Conservation (phyloP, 179 eudicot species). For the Sideroxylon spinosum region DNA sequence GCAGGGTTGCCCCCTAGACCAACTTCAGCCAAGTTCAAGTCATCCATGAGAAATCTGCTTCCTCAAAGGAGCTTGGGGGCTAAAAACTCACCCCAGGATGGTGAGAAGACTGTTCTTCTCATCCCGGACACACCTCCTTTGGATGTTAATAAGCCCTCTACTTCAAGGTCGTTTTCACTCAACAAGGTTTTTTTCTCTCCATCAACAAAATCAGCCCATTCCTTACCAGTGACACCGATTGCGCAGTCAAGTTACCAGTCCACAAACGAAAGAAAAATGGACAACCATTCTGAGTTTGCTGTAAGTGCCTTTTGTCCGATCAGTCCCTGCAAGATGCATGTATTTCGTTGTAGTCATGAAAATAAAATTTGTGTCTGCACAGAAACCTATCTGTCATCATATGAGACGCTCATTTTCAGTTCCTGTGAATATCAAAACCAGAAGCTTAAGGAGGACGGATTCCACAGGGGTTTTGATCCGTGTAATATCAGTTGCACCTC, state of each 20-base stretch:
- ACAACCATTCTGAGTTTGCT: constrained; percentile 20
- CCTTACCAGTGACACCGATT: constrained; percentile 45
- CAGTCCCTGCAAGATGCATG: neutral
- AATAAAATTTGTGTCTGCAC: constrained; percentile 9
- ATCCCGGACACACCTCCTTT: constrained; percentile 32
- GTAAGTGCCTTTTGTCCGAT: constrained; percentile 24
- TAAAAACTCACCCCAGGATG: constrained; percentile 26
- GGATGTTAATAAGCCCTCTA: constrained; percentile 32
- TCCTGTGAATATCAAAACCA: constrained; percentile 38
- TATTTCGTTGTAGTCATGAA: neutral
- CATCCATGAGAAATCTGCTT: constrained; percentile 34
- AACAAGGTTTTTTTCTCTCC: constrained; percentile 33
- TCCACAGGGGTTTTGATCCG: constrained; percentile 40
- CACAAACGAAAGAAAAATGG: constrained; percentile 19
- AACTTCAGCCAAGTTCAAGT: constrained; percentile 31
- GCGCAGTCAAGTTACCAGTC: constrained; percentile 24
- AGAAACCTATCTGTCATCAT: constrained; percentile 26
- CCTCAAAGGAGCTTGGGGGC: constrained; percentile 35
- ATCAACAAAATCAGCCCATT: constrained; percentile 32
- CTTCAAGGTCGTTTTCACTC: constrained; percentile 44
- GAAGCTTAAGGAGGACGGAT: constrained; percentile 34
- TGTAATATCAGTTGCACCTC: constrained; percentile 28
- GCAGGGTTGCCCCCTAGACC: constrained; percentile 44
- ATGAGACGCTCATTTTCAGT: constrained; percentile 46
- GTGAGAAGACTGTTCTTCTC: constrained; percentile 38